These are phyloP conservation scores for Penicillium freii DNA, from an alignment of 2,329 filamentous ascomycete genomes.

Conservation along the genomic window DNA sequence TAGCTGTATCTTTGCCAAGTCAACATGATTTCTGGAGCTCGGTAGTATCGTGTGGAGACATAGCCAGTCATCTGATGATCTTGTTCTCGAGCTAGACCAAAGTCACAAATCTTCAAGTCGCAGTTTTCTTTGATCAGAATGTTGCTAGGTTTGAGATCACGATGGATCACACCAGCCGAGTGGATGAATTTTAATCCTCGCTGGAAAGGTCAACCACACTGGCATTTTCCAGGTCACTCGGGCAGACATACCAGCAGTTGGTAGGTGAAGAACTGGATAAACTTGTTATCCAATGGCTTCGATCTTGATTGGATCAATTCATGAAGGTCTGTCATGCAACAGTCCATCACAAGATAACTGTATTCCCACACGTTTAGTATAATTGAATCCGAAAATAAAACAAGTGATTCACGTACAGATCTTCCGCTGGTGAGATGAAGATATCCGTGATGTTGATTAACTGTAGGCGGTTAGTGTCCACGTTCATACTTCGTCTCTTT, in stretches of 20 bases:
- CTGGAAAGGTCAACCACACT: slow-evolving; percentile 46
- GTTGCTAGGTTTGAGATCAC: slow-evolving; percentile 78
- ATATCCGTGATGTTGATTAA: slow-evolving; percentile 10
- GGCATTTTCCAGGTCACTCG: no score
- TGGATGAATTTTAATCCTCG: slow-evolving; percentile 97
- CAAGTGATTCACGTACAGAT: not conserved
- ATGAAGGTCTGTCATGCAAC: slow-evolving; percentile 8
- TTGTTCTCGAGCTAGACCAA: slow-evolving; percentile 91
- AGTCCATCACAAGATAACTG: slow-evolving; percentile 10
- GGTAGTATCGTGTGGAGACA: slow-evolving; percentile 96
- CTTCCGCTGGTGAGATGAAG: slow-evolving; percentile 9
- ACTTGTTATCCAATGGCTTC: not conserved
- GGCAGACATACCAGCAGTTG: slow-evolving; percentile 3
- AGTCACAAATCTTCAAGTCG: slow-evolving; percentile 98
- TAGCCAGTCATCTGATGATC: slow-evolving; percentile 99
- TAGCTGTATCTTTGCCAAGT: slow-evolving; percentile 99
- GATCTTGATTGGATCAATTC: not conserved
- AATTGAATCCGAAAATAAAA: no score
- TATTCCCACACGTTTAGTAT: not conserved
- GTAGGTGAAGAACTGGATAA: slow-evolving; percentile 9
- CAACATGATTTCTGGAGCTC: slow-evolving; percentile 98
- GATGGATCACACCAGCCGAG: slow-evolving; percentile 89
- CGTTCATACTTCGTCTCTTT: not conserved
- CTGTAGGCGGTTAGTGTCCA: not conserved
- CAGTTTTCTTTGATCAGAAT: slow-evolving; percentile 99